Evolutionary conservation across 1,139 yeast species (phyloP), one percentile per base, ranked within the genome.

Genomic region (Yamadazyma friedrichii): DNA sequence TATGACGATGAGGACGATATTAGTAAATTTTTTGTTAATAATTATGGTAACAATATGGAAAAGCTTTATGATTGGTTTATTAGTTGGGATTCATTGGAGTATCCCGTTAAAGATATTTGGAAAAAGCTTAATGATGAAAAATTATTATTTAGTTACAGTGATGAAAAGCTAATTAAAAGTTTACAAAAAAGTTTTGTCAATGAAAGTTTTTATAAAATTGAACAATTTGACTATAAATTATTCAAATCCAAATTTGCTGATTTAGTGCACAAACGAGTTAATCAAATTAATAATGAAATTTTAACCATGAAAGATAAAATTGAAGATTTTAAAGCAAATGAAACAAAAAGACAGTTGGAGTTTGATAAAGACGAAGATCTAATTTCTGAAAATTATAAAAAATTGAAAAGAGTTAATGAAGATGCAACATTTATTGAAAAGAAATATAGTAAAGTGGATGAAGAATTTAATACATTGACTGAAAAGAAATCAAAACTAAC

Each of bases 321-420:
- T 2, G 58, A 62, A 1, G 50, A 53, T 1, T 56, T 67, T 6
- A 66, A 80, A 45, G 39, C 55, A 3, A 56, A 58, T 22, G 84
- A 82, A 46, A 74, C 84, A 0, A 53, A 61, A 24, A 61, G 80
- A 38, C 88, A 83, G 49, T 50, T 63, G 5, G 53, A 60, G 11
- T 62, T 76, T 31, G 93, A 84, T 55, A 57, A 55, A 1, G 76
- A 64, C 40, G 76, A 80, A 51, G 69, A 62, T 2, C 54, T 60
- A 15, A 74, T 81, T 15, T 84, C 82, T 0, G 61, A 56, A 3
- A 54, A 61, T 16, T 83, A 78, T 54, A 69, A 69, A 40, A 64
- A 67, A 36, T 59, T 74, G 10, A 71, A 79, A 42, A 69, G 67
- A 24, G 52, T 72, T 15, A 79, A 78, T 47, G 82, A 78, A 25